Base-by-base conservation (phyloP, 768 basidiomycete species). In the Fomitopsis serialis region DNA sequence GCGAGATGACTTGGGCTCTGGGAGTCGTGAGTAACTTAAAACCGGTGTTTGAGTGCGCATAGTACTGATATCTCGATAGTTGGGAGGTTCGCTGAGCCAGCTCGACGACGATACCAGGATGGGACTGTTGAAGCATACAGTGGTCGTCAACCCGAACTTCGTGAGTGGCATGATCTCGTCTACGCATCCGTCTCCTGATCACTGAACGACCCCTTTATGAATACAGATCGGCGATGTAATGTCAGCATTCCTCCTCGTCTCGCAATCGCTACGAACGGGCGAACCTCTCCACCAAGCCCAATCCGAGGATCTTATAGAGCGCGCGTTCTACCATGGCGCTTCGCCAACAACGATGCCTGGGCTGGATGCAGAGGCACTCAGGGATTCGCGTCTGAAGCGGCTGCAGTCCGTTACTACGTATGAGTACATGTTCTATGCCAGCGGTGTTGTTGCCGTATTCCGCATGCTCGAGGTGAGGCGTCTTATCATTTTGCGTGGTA, bases 71-170 rank as follows among this genome's bases (percentile, higher is more conserved):
- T 32, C 29, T 49, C 49, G 48, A 6, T 50, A 76, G 75, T 67
- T 76, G 4, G 72, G 65, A 1, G 68, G 71, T 6, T 70, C 80
- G 0, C 69, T 81, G 17, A 58, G 64, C 1, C 68, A 78, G 17
- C 61, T 82, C 25, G 71, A 77, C 25, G 68, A 68, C 0, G 57
- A 65, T 15, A 77, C 76, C 74, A 66, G 75, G 21, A 64, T 65
- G 24, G 54, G 57, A 6, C 69, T 80, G 46, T 64, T 78, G 0
- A 71, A 72, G 27, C 65, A 68, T 46, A 79, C 78, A 1, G 72
- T 74, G 32, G 73, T 79, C 51, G 68, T 83, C 37, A 78, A 83
- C 59, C 81, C 82, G 0, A 73, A 77, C 58, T 79, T 82, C 56
- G 80, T 78, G 53, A 57, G 74, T 72, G 27, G 3, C 27, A 37